Base-by-base conservation (phyloP, 169 alveolate species). In the Cryptosporidium baileyi region DNA sequence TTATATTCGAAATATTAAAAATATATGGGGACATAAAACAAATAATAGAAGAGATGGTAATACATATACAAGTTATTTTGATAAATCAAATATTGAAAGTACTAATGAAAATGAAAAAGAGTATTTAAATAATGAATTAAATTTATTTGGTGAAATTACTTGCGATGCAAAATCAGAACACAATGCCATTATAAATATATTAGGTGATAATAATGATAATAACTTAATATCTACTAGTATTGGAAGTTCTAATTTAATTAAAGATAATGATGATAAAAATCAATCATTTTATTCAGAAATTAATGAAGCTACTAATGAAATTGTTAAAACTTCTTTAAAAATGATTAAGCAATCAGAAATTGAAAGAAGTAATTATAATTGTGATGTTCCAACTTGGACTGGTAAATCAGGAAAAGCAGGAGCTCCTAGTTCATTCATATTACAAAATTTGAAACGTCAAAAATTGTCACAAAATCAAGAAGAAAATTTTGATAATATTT, bases 331-430 rank as follows among this genome's bases (percentile, higher is more conserved):
- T 22, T 51, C 85, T 4, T 19, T 74, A 6, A 60, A 74, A 24
- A 9, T 51, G 6, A 54, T 74, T 7, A 51, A 54, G 22, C 65
- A 74, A 38, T 74, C 85, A 8, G 51, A 51, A 54, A 74, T 74
- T 41, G 85, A 74, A 74, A 54, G 63, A 54, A 24, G 67, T 34
- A 74, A 41, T 41, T 74, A 74, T 57, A 51, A 57, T 24, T 74
- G n/a, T 22, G 65, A 40, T 1, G 89, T 88, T 22, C 91, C 91
- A 36, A 88, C 91, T 0, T 88, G 91, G 91, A 88, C 91, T 2
- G 91, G 91, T 17, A 63, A 67, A 44, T 52, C 81, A 26, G 91
- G 91, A 2, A 57, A 79, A 38, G 91, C 91, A 34, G 91, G 91
- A 17, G 89, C 89, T 44, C 85, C 85, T 22, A 74, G 85, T 40